Conservation (phyloP, 331 rosid genomes). For the Acacia pycnantha region DNA sequence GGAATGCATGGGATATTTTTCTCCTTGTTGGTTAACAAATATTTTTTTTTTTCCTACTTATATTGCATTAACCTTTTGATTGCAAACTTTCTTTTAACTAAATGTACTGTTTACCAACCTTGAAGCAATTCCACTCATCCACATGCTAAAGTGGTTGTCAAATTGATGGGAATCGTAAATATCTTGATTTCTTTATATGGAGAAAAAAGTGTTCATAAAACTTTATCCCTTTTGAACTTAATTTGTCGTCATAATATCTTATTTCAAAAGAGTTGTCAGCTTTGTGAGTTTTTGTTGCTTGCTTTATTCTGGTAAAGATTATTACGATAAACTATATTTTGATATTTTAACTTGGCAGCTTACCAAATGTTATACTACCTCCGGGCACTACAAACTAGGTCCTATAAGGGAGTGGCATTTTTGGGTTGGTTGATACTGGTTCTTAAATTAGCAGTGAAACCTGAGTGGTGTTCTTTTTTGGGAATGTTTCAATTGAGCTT, state of each 20-base stretch:
- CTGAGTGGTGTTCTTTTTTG: not conserved
- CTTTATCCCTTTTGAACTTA: not conserved
- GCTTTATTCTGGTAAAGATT: not conserved
- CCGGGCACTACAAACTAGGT: too few relatives aligned
- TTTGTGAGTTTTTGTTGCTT: not conserved
- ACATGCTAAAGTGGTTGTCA: not conserved
- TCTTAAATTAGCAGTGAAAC: not conserved
- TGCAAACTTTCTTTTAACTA: not conserved
- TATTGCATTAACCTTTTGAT: not conserved
- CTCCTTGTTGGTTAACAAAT: not conserved
- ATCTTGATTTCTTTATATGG: not conserved
- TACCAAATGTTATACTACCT: not conserved
- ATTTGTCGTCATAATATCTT: not conserved
- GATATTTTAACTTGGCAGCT: not conserved
- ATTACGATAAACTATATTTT: not conserved
- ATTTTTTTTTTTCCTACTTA: not conserved
- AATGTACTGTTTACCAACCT: not conserved
- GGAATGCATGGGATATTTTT: not conserved
- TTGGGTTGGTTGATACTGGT: not conserved
- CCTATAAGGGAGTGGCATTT: not conserved
- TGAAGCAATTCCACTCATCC: not conserved
- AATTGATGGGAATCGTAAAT: not conserved
- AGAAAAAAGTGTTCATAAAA: not conserved
- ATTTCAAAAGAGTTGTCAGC: not conserved
- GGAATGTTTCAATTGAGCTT: not conserved